These are phyloP conservation scores for Russula sp. DNA, from an alignment of 768 basidiomycete species.

Conservation along the genomic window DNA sequence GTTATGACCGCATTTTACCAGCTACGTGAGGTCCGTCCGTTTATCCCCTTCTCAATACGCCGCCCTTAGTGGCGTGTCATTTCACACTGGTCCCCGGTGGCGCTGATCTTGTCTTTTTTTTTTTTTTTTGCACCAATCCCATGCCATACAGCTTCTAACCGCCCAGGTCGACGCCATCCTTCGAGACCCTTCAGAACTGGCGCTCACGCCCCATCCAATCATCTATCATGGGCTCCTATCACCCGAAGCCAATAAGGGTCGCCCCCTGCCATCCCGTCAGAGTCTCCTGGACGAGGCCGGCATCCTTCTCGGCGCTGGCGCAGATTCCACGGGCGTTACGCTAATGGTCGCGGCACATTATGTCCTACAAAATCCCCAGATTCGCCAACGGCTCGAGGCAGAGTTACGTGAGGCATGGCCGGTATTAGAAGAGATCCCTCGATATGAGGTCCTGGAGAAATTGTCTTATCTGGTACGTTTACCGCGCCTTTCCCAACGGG, in stretches of 20 bases:
- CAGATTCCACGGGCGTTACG: conserved; percentile 45
- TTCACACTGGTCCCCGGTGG: neutral
- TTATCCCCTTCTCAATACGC: conserved; percentile 11
- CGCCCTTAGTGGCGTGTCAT: neutral
- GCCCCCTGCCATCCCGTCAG: conserved; percentile 34
- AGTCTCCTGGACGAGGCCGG: conserved; percentile 33
- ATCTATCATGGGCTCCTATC: conserved; percentile 40
- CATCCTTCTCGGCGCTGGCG: conserved; percentile 42
- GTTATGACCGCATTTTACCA: conserved; percentile 11
- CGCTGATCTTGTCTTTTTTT: conserved; percentile 9
- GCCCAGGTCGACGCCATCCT: conserved; percentile 31
- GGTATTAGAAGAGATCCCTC: conserved; percentile 36
- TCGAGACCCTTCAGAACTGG: conserved; percentile 33
- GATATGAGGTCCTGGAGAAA: conserved; percentile 43
- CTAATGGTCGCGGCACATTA: conserved; percentile 41
- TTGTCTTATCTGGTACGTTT: conserved; percentile 47
- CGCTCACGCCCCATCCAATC: conserved; percentile 37
- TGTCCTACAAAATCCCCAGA: conserved; percentile 36
- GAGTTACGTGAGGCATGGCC: conserved; percentile 45
- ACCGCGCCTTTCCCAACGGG: neutral
- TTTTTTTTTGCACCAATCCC: neutral
- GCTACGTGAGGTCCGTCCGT: conserved; percentile 20
- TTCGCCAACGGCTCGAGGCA: conserved; percentile 35
- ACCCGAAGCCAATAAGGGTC: conserved; percentile 31
- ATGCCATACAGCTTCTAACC: conserved; percentile 19